Conservation (phyloP, 768 basidiomycete genomes). For the Lentinula sp. region DNA sequence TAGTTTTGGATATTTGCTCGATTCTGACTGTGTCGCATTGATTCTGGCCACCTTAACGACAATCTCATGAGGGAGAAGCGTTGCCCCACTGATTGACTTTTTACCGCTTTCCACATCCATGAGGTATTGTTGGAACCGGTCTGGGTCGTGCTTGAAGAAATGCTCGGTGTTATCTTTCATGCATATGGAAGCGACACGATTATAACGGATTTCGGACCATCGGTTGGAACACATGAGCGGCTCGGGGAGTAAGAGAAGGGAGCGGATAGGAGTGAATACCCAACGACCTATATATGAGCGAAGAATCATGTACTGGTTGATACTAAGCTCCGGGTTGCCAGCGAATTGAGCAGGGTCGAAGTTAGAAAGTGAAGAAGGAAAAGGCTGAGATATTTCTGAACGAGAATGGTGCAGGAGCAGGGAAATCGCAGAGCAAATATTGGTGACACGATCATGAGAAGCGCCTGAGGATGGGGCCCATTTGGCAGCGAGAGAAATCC, state of each 20-base stretch:
- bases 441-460: constrained; percentile 58
- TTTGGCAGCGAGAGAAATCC: constrained; percentile 56
- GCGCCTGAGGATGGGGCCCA: constrained; percentile 62
- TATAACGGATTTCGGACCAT: constrained; percentile 54
- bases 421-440: constrained; percentile 59
- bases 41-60: constrained; percentile 29
- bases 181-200: constrained; percentile 51
- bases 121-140: constrained; percentile 55
- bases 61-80: constrained; percentile 60
- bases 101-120: constrained; percentile 48
- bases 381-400: constrained; percentile 14
- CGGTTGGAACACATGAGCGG: constrained; percentile 54
- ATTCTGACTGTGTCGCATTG: not conserved
- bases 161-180: constrained; percentile 51
- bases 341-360: constrained; percentile 8
- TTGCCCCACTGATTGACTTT: constrained; percentile 56
- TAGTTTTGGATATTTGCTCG: constrained; percentile 17
- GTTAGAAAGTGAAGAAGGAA: constrained; percentile 27
- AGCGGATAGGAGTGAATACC: constrained; percentile 53
- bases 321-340: constrained; percentile 23
- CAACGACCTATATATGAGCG: constrained; percentile 56
- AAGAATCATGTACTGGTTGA: constrained; percentile 21
- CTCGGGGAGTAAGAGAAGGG: constrained; percentile 41
- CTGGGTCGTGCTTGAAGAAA: constrained; percentile 54
- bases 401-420: constrained; percentile 41